Conservation (phyloP, 2,329 filamentous ascomycete genomes). For the Leptosphaerulina australis region DNA sequence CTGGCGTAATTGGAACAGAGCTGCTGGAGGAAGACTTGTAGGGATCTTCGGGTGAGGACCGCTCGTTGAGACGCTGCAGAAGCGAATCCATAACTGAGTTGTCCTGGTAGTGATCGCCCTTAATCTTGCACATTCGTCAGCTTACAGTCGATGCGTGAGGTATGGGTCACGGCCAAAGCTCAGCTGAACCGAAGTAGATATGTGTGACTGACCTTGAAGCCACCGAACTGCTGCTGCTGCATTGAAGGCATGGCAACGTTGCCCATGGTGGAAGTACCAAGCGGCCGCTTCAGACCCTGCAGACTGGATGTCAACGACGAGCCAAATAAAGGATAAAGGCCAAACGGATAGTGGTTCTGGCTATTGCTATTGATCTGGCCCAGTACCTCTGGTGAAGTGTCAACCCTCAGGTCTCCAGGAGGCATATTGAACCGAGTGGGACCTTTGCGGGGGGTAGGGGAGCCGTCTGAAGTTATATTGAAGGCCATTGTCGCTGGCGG, state of each 20-base stretch:
- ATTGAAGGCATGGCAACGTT: constrained; percentile 35
- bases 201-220: constrained; percentile 42
- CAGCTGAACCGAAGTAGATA: background rate
- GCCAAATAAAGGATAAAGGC: constrained; percentile 27
- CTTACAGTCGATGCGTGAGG: background rate
- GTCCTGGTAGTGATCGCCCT: constrained; percentile 50
- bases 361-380: constrained; percentile 44
- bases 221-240: constrained; percentile 28
- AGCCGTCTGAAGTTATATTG: constrained; percentile 51
- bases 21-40: constrained; percentile 63
- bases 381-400: constrained; percentile 45
- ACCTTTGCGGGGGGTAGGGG: constrained; percentile 50
- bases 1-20: constrained; percentile 68
- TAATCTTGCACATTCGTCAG: constrained; percentile 54
- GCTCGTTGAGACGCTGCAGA: constrained; percentile 72
- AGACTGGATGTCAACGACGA: constrained; percentile 43
- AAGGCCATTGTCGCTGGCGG: constrained; percentile 41
- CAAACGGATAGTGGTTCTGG: constrained; percentile 29
- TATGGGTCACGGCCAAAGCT: background rate
- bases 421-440: constrained; percentile 35
- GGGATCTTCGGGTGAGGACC: constrained; percentile 53
- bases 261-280: constrained; percentile 45
- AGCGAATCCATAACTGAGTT: constrained; percentile 64
- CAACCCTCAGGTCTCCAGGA: constrained; percentile 40
- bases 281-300: constrained; percentile 50